Base-by-base conservation (phyloP, 306 rosid species). In the Oxytropis ochrocephala region DNA sequence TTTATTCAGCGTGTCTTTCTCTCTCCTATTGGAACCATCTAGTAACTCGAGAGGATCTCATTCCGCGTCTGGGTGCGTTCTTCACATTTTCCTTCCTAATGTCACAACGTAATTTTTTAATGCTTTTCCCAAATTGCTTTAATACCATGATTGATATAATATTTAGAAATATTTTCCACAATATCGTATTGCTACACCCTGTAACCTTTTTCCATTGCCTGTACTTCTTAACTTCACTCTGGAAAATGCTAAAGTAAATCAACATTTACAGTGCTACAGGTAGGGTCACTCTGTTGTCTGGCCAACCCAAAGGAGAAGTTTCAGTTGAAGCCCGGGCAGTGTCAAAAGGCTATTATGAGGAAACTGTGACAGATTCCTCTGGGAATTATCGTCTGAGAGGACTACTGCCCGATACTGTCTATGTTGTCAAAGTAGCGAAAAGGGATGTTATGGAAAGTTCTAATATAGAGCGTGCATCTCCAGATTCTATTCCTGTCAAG, bases 281-380 rank as follows among this genome's bases (percentile, higher is more conserved):
- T 48, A 62, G 55, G 47, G 89, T 89, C 47, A 75, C 95, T 55
- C 76, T 95, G 62, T 73, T 95, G 80, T 85, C 99, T 70, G 97
- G 99, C 67, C 96, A 84, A 73, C 97, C 97, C 80, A 95, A 84
- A 79, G 99, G 86, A 85, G 99, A 94, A 14, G 95, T 89, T 56
- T 81, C 94, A 39, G 84, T 95, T 79, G 99, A 91, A 81, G 99
- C 97, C 50, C 87, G 95, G 47, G 84, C 99, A 44, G 97, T 83
- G 79, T 85, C 97, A 65, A 94, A 85, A 81, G 95, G 95, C 54
- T 89, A 87, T 78, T 95, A 85, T 32, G 99, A 91, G 85, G 97
- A 95, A 87, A 87, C 99, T 5, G 84, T 87, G 80, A 86, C 99
- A 7, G 97, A 91, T 85, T 79, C 91, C 38, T 81, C 88, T 21